These are phyloP conservation scores for Pichia sp. DNA, from an alignment of 1,139 yeast genomes.

Conservation along the genomic window DNA sequence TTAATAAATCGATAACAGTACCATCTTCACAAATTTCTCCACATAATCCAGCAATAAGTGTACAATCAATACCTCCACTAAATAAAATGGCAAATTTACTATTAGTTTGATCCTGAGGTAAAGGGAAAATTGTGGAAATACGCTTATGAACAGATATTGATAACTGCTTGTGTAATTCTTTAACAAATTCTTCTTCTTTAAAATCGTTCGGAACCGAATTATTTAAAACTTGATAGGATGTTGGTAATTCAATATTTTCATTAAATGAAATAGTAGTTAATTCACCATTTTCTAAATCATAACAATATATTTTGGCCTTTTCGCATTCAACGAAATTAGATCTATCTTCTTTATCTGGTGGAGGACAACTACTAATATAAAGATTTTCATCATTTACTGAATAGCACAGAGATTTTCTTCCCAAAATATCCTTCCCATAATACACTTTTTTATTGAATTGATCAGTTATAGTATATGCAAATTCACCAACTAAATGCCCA, in stretches of 20 bases:
- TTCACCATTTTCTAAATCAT: constrained; percentile 25
- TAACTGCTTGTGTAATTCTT: constrained; percentile 29
- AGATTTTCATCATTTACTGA: constrained; percentile 31
- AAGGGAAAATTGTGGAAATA: constrained; percentile 53
- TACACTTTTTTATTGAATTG: constrained; percentile 35
- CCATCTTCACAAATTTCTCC: constrained; percentile 24
- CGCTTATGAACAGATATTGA: constrained; percentile 43
- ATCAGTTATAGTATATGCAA: constrained; percentile 57
- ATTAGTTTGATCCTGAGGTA: constrained; percentile 28
- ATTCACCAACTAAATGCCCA: constrained; percentile 65
- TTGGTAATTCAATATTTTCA: constrained; percentile 20
- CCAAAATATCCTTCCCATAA: constrained; percentile 82
- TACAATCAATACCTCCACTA: constrained; percentile 94
- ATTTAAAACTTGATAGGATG: constrained; percentile 10
- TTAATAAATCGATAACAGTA: constrained; percentile 60
- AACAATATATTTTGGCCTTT: constrained; percentile 44
- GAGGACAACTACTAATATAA: constrained; percentile 41
- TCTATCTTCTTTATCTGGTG: constrained; percentile 27
- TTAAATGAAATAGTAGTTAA: constrained; percentile 12
- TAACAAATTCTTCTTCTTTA: constrained; percentile 13
- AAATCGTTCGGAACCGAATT: background rate
- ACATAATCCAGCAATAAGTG: constrained; percentile 54
- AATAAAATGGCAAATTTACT: constrained; percentile 59
- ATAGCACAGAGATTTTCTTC: constrained; percentile 69
- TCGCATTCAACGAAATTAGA: constrained; percentile 44